These are phyloP conservation scores for Salix suchowensis DNA, from an alignment of 345 rosid species.

Conservation along the genomic window DNA sequence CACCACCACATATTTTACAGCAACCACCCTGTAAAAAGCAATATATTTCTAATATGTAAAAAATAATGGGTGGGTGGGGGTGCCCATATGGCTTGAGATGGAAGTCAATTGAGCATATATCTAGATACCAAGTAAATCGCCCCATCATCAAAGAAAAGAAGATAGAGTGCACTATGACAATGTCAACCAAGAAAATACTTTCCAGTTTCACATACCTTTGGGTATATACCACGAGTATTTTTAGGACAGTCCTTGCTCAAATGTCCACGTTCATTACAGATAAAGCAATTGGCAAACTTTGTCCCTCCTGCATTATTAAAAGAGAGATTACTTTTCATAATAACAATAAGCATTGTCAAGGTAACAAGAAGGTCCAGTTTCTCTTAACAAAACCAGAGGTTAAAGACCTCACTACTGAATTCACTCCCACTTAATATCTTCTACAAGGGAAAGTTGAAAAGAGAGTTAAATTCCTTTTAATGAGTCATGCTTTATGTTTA, in stretches of 20 bases:
- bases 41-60: constrained; percentile 4
- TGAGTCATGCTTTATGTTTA: background rate
- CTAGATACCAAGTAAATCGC: background rate
- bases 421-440: background rate
- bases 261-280: constrained; percentile 77
- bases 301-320: constrained; percentile 62
- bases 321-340: constrained; percentile 6
- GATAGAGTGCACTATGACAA: background rate
- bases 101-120: background rate
- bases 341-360: background rate
- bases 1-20: constrained; percentile 89
- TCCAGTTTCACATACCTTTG: constrained; percentile 53
- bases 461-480: background rate
- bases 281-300: constrained; percentile 79
- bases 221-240: constrained; percentile 81
- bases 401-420: background rate
- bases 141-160: background rate
- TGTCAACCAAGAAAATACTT: background rate
- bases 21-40: constrained; percentile 63
- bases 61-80: background rate
- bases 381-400: background rate
- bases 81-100: background rate
- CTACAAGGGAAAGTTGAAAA: background rate
- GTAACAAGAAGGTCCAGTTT: background rate
- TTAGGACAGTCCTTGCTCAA: constrained; percentile 88